These are phyloP conservation scores for Penicillium sp. DNA, from an alignment of 2,329 filamentous ascomycete species.

Conservation along the genomic window DNA sequence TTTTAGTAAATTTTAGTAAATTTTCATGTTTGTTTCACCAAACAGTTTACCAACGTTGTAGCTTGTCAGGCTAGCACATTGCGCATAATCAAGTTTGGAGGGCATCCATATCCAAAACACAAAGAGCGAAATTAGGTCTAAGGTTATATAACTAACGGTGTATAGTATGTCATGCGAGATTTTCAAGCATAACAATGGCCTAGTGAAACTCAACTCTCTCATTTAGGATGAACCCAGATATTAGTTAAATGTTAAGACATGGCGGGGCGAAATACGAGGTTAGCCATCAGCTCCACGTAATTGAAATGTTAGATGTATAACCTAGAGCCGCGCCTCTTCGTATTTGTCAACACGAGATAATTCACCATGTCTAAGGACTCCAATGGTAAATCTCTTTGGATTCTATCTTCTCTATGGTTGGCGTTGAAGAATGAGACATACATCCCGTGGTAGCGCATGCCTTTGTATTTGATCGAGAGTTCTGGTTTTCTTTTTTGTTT, in stretches of 20 bases:
- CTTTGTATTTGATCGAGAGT: neutral
- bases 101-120: neutral
- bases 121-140: neutral
- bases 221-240: neutral
- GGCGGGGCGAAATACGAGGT: neutral
- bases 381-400: neutral
- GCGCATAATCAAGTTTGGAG: neutral
- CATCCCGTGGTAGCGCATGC: neutral
- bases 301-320: neutral
- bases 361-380: neutral
- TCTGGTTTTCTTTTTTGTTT: neutral
- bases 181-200: neutral
- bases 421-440: neutral
- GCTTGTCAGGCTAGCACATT: no score
- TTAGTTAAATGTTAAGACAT: neutral
- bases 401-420: neutral
- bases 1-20: no score
- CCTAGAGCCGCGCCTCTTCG: neutral
- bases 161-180: neutral
- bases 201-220: no score
- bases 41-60: no score
- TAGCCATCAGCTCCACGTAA: neutral
- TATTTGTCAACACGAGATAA: neutral
- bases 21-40: no score
- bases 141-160: neutral